These are phyloP conservation scores for Bombardia bombarda DNA, from an alignment of 495 filamentous ascomycete genomes.

Conservation along the genomic window DNA sequence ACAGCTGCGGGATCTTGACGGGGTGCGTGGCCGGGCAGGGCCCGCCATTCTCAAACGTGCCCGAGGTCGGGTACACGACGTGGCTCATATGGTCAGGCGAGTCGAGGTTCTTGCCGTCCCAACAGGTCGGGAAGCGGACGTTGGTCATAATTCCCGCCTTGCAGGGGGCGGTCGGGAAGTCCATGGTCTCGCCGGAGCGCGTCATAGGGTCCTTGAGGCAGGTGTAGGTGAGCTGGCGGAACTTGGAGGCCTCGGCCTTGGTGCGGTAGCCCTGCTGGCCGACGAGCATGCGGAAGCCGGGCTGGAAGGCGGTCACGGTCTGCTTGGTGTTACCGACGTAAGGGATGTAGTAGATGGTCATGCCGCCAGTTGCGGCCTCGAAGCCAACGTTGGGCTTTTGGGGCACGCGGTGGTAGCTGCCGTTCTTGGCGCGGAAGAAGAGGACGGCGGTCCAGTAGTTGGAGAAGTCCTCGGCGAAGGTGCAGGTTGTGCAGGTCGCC, in stretches of 20 bases:
- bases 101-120: slow-evolving; percentile 20
- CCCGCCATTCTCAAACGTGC: slow-evolving; percentile 23
- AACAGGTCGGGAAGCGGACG: slow-evolving; percentile 26
- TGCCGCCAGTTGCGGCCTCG: slow-evolving; percentile 28
- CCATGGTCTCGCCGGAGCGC: slow-evolving; percentile 24
- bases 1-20: slow-evolving; percentile 26
- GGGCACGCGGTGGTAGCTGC: slow-evolving; percentile 32
- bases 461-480: slow-evolving; percentile 13
- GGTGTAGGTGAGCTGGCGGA: slow-evolving; percentile 33
- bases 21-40: slow-evolving; percentile 23
- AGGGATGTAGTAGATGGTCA: slow-evolving; percentile 37
- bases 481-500: slow-evolving; percentile 19
- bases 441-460: slow-evolving; percentile 35
- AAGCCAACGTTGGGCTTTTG: slow-evolving; percentile 29
- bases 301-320: slow-evolving; percentile 38
- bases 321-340: slow-evolving; percentile 23
- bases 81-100: slow-evolving; percentile 27
- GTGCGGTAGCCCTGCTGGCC: slow-evolving; percentile 47
- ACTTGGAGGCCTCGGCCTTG: slow-evolving; percentile 23
- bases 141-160: slow-evolving; percentile 32
- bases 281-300: slow-evolving; percentile 66
- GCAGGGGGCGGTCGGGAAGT: slow-evolving; percentile 27
- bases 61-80: slow-evolving; percentile 24
- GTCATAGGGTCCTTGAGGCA: slow-evolving; percentile 26
- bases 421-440: slow-evolving; percentile 38